Evolutionary conservation across 352 stramenopile species (phyloP).

Genomic region (Labyrinthula sp.): DNA sequence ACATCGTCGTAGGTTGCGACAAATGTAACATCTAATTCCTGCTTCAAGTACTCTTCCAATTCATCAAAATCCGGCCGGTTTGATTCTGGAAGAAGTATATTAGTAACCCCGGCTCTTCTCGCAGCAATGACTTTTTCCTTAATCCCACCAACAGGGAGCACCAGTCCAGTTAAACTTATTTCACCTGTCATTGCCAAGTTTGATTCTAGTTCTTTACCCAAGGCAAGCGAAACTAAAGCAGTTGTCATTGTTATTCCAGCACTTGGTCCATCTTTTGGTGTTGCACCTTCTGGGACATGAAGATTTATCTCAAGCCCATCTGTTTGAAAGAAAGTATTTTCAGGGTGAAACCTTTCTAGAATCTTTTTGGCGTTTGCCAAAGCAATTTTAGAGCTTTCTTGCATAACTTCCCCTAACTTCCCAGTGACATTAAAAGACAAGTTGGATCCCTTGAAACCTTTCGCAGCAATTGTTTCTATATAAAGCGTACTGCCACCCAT

Average conservation of each 20-base stretch:
- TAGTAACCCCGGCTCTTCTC: slow-evolving; percentile 72
- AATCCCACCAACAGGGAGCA: slow-evolving; percentile 92
- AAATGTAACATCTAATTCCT: slow-evolving; percentile 84
- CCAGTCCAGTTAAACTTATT: slow-evolving; percentile 83
- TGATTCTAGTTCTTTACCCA: slow-evolving; percentile 66
- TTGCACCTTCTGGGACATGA: slow-evolving; percentile 91
- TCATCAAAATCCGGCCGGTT: slow-evolving; percentile 89
- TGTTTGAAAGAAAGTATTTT: slow-evolving; percentile 79
- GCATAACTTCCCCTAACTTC: slow-evolving; percentile 92
- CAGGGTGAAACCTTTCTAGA: slow-evolving; percentile 26
- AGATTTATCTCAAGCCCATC: slow-evolving; percentile 86
- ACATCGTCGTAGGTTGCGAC: slow-evolving; percentile 87
- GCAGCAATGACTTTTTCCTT: slow-evolving; percentile 99
- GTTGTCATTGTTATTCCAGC: slow-evolving; percentile 93
- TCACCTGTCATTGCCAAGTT: slow-evolving; percentile 94
- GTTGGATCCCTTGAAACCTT: slow-evolving; percentile 35
- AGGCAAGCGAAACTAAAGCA: slow-evolving; percentile 72
- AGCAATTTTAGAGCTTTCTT: slow-evolving; percentile 86
- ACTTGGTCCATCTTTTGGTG: slow-evolving; percentile 90
- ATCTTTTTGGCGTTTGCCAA: slow-evolving; percentile 36
- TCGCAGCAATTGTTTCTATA: slow-evolving; percentile 60
- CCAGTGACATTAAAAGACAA: slow-evolving; percentile 56
- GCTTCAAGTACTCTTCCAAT: slow-evolving; percentile 68
- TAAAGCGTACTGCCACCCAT: slow-evolving; percentile 95
- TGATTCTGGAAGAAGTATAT: slow-evolving; percentile 67